Base-by-base conservation (phyloP, 805 yeast species). In the Lachancea sp. region DNA sequence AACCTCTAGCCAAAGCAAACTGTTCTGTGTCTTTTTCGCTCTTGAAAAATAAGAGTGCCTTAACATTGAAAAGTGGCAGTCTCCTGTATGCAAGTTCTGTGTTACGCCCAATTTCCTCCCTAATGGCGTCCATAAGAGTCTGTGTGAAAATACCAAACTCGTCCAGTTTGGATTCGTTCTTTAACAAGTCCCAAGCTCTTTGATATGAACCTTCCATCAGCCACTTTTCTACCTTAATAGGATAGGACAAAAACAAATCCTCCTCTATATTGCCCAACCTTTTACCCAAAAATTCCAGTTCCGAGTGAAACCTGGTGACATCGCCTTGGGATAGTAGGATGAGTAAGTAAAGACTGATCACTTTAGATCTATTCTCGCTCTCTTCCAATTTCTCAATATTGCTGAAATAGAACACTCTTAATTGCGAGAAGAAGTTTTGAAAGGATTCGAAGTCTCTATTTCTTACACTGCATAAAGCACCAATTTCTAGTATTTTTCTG, bases 201-300 rank as follows among this genome's bases (percentile, higher is more conserved):
- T 87, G 92, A 64, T 89, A 92, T 49, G 90, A 83, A 31, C 98
- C 98, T 65, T 92, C 97, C 82, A 90, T 87, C 49, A 92, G 75
- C 83, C 94, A 86, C 49, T 85, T 80, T 61, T 92, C 97, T 52
- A 92, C 78, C 51, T 80, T 79, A 40, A 90, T 80, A 18, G 97
- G 97, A 60, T 88, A 88, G 35, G 77, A 74, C 50, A 90, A 69
- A 59, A 72, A 85, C 49, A 72, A 69, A 59, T 85, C 95, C 25
- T 71, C 69, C 50, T 86, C 90, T 46, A 60, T 58, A 52, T 54
- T 68, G n/a, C 53, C 47, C 20, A 66, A 49, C 29, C 60, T 54
- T 50, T 74, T 75, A 50, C 72, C 75, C 49, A 88, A 71, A 43
- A 69, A 70, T 61, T 90, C 97, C 46, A 90, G 70, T 60, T 87